A percentile compares a stretch with the other conserved stretches of the same genome.
Conservation (phyloP, 2,329 filamentous ascomycete species). For the Cytospora chrysosperma region DNA sequence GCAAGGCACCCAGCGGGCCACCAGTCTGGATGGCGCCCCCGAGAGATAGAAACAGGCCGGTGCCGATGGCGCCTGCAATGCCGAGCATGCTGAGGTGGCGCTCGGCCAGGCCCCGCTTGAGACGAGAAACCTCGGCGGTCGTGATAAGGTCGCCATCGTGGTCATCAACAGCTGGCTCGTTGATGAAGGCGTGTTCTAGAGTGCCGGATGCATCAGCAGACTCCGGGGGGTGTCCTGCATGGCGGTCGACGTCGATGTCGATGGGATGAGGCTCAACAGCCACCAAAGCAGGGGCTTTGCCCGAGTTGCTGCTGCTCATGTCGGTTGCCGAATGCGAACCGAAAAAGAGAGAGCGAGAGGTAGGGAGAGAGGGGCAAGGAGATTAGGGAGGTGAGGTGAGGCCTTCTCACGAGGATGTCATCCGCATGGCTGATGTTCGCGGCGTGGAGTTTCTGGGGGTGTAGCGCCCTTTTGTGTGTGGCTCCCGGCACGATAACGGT, state of each 20-base stretch:
- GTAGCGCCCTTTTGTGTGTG: too few relatives aligned
- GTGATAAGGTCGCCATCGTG: conserved; percentile 47
- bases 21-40: conserved; percentile 52
- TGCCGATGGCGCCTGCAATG: conserved; percentile 61
- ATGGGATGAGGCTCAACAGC: conserved; percentile 6
- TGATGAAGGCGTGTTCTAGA: conserved; percentile 2
- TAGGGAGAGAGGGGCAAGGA: too few relatives aligned
- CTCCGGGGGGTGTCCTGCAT: background rate
- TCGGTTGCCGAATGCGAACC: background rate
- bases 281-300: conserved; percentile 12
- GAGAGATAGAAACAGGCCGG: conserved; percentile 60
- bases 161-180: conserved; percentile 11
- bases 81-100: conserved; percentile 62
- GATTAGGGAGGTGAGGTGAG: too few relatives aligned
- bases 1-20: conserved; percentile 47
- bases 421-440: too few relatives aligned
- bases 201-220: background rate
- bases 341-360: too few relatives aligned
- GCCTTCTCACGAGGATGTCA: too few relatives aligned
- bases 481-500: too few relatives aligned
- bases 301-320: conserved; percentile 15
- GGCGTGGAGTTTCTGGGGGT: too few relatives aligned
- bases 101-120: conserved; percentile 50
- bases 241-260: background rate
- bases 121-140: conserved; percentile 47